A percentile compares a stretch with the other conserved stretches of the same genome.
phyloP scores from a whole-genome alignment of 2,329 filamentous ascomycete species.

The Scopulariopsis brevicaulis region DNA sequence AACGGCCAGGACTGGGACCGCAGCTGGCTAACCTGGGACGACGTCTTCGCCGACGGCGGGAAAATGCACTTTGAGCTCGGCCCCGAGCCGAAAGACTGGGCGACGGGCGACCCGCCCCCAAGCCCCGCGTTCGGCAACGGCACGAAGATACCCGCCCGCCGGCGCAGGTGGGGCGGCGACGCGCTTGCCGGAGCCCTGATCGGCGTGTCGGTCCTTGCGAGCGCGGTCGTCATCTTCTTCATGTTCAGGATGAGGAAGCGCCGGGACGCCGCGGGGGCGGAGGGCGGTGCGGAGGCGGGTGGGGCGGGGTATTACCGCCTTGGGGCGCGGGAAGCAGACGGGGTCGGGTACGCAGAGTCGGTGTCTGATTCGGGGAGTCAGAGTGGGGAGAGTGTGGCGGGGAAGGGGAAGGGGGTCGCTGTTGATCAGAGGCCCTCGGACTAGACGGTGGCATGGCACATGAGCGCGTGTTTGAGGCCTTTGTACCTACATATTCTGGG shows the following conservation, averaged over 20 bases:
- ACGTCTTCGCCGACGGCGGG: slow-evolving; percentile 53
- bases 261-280: not conserved
- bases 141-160: not conserved
- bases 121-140: slow-evolving; percentile 27
- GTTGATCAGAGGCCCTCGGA: not conserved
- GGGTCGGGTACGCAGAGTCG: not conserved
- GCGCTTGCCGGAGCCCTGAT: not conserved
- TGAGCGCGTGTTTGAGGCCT: not conserved
- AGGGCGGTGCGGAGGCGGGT: not conserved
- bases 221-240: not conserved
- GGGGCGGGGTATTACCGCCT: not conserved
- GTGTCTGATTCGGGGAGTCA: not conserved
- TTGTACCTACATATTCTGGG: not conserved
- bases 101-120: slow-evolving; percentile 46
- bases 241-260: not conserved
- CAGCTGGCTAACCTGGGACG: slow-evolving; percentile 54
- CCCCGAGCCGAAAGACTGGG: slow-evolving; percentile 37
- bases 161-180: not conserved
- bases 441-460: not conserved
- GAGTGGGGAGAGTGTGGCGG: not conserved
- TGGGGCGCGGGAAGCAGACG: not conserved
- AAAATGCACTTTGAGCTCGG: slow-evolving; percentile 56
- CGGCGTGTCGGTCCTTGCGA: not conserved
- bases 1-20: slow-evolving; percentile 53
- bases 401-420: not conserved